These are phyloP conservation scores for Iris pallida DNA, from an alignment of 116 monocot genomes.

Conservation along the genomic window DNA sequence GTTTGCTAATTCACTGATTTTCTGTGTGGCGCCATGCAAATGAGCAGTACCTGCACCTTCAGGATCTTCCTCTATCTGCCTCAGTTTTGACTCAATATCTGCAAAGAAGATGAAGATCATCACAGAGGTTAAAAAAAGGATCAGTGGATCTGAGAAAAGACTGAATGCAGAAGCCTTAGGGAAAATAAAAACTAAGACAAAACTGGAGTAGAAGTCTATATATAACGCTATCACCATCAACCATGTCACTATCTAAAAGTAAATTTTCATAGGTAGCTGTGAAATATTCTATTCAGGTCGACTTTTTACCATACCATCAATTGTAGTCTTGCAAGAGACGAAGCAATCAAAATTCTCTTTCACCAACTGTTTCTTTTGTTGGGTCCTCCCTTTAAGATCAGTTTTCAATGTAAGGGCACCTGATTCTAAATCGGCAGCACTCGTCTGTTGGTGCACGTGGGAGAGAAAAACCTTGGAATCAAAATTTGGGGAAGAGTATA, in stretches of 20 bases:
- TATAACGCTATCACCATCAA: background rate
- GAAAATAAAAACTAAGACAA: background rate
- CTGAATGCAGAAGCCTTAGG: background rate
- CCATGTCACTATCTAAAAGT: too few relatives aligned
- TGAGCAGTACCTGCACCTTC: constrained; percentile 89
- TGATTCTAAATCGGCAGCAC: constrained; percentile 83
- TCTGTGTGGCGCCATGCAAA: constrained; percentile 66
- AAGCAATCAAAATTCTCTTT: constrained; percentile 99
- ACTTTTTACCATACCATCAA: constrained; percentile 60
- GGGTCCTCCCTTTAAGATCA: constrained; percentile 92
- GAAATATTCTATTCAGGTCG: background rate
- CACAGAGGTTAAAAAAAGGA: background rate
- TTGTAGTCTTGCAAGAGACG: constrained; percentile 97
- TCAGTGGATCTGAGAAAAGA: background rate
- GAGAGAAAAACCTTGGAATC: constrained; percentile 84
- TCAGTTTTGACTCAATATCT: constrained; percentile 94
- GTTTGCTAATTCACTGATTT: constrained; percentile 68
- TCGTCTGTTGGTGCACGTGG: constrained; percentile 84
- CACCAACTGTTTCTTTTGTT: constrained; percentile 89
- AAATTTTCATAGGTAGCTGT: too few relatives aligned
- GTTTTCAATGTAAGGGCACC: constrained; percentile 75
- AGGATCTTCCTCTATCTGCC: constrained; percentile 97
- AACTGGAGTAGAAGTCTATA: background rate
- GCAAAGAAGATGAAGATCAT: constrained; percentile 11
- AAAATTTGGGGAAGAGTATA: constrained; percentile 83